Conservation (phyloP, 2,329 filamentous ascomycete genomes). For the Aspergillus sp. region DNA sequence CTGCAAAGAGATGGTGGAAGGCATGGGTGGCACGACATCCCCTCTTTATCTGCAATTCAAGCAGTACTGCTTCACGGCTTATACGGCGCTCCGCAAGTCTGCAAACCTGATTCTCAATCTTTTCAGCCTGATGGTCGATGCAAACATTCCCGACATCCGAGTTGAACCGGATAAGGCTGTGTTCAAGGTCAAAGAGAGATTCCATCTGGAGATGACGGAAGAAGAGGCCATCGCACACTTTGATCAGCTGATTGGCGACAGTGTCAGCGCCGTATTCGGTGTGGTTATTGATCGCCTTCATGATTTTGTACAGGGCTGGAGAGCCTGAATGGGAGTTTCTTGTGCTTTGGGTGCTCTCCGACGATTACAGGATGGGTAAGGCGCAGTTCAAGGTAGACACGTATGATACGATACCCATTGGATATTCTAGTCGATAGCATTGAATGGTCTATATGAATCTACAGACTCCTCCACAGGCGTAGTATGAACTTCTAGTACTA, state of each 20-base stretch:
- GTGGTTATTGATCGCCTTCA: slow-evolving; percentile 94
- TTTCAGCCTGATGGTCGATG: slow-evolving; percentile 95
- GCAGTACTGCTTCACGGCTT: slow-evolving; percentile 93
- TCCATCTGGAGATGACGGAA: slow-evolving; percentile 86
- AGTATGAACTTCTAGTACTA: not conserved
- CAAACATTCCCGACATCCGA: slow-evolving; percentile 93
- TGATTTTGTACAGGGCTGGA: slow-evolving; percentile 87
- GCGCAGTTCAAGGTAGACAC: slow-evolving; percentile 14
- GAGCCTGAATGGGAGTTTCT: slow-evolving; percentile 54
- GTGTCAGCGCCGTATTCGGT: slow-evolving; percentile 82
- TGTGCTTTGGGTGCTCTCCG: not conserved
- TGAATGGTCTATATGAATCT: slow-evolving; percentile 3
- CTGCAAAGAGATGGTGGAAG: slow-evolving; percentile 96
- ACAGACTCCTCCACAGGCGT: not conserved
- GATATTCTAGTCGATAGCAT: slow-evolving; percentile 1
- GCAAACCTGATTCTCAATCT: slow-evolving; percentile 90
- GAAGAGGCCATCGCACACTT: slow-evolving; percentile 89
- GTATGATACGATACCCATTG: slow-evolving; percentile 3
- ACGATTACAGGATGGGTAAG: slow-evolving; percentile 5
- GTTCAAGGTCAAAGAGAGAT: slow-evolving; percentile 89
- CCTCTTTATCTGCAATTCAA: slow-evolving; percentile 87
- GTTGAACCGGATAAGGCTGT: slow-evolving; percentile 92
- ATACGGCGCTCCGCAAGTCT: slow-evolving; percentile 84
- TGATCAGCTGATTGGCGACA: slow-evolving; percentile 86
- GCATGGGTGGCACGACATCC: slow-evolving; percentile 84